Percentiles rank a stretch among this genome's conserved stretches.
Conservation (phyloP, 108 stramenopile genomes). For the Nitzschia sp. region DNA sequence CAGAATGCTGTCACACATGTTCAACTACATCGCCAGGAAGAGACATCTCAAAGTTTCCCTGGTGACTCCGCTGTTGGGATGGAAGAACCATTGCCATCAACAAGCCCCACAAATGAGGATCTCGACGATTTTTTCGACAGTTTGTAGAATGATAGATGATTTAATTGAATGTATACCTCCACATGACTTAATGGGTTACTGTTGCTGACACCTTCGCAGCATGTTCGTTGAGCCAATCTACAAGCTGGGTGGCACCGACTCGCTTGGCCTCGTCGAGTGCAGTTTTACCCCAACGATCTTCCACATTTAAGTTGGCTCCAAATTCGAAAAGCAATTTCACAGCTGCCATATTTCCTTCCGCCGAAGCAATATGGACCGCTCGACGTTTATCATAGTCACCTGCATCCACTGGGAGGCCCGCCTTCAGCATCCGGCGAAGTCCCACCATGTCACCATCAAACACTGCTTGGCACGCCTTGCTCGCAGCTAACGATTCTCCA, state of each 20-base stretch:
- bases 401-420: conserved; percentile 51
- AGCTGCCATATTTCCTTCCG: conserved; percentile 42
- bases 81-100: too few relatives aligned
- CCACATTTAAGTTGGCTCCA: conserved; percentile 43
- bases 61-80: too few relatives aligned
- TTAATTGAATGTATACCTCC: neutral
- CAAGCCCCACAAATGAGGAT: conserved; percentile 31
- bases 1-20: neutral
- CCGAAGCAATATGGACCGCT: conserved; percentile 54
- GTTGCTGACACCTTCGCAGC: neutral
- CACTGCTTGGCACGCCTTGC: conserved; percentile 46
- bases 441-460: conserved; percentile 48
- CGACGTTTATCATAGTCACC: conserved; percentile 55
- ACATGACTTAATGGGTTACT: neutral
- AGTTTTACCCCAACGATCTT: conserved; percentile 49
- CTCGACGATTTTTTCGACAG: conserved; percentile 63
- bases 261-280: conserved; percentile 39
- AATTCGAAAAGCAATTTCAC: conserved; percentile 40
- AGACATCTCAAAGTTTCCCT: neutral
- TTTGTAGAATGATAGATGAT: too few relatives aligned
- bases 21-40: conserved; percentile 1
- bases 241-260: conserved; percentile 16
- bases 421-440: conserved; percentile 43
- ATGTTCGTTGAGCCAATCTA: conserved; percentile 10
- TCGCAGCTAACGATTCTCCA: conserved; percentile 39